Conservation (phyloP, 768 basidiomycete genomes). For the Kwoniella dejecticola region DNA sequence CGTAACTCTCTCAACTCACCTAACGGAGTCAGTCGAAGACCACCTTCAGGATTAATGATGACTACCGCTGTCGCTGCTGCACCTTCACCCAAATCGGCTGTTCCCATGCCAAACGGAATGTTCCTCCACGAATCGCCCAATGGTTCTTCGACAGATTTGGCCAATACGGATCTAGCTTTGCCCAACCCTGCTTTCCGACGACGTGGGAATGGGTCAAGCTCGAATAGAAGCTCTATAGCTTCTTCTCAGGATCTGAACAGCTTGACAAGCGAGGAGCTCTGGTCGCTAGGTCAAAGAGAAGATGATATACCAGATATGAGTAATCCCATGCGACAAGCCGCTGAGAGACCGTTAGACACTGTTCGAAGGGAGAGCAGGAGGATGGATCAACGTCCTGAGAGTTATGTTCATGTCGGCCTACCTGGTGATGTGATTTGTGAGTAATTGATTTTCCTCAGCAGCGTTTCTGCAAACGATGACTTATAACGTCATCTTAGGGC, state of each 20-base stretch:
- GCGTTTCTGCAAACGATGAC: too few relatives aligned
- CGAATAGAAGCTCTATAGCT: slow-evolving; percentile 36
- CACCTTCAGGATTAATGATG: slow-evolving; percentile 23
- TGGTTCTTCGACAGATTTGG: slow-evolving; percentile 27
- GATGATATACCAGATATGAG: slow-evolving; percentile 44
- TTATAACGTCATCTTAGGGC: slow-evolving; percentile 32
- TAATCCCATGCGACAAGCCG: slow-evolving; percentile 46
- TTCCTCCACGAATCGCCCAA: slow-evolving; percentile 41
- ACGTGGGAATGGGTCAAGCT: slow-evolving; percentile 24
- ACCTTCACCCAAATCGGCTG: slow-evolving; percentile 9
- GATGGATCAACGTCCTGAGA: slow-evolving; percentile 8
- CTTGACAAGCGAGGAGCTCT: slow-evolving; percentile 45
- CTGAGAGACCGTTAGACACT: slow-evolving; percentile 52
- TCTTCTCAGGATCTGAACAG: slow-evolving; percentile 31
- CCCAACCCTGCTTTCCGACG: slow-evolving; percentile 46
- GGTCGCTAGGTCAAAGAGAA: slow-evolving; percentile 32
- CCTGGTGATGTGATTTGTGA: slow-evolving; percentile 50
- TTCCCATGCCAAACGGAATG: slow-evolving; percentile 26
- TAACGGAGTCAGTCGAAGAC: not conserved
- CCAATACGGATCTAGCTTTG: slow-evolving; percentile 29
- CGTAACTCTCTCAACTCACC: not conserved
- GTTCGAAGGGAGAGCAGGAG: slow-evolving; percentile 42
- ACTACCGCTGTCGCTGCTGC: slow-evolving; percentile 1
- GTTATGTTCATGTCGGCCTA: slow-evolving; percentile 18
- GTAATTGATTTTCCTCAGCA: too few relatives aligned